Evolutionary conservation across 495 filamentous ascomycete species (phyloP).

Genomic region (Daldinia vernicosa): DNA sequence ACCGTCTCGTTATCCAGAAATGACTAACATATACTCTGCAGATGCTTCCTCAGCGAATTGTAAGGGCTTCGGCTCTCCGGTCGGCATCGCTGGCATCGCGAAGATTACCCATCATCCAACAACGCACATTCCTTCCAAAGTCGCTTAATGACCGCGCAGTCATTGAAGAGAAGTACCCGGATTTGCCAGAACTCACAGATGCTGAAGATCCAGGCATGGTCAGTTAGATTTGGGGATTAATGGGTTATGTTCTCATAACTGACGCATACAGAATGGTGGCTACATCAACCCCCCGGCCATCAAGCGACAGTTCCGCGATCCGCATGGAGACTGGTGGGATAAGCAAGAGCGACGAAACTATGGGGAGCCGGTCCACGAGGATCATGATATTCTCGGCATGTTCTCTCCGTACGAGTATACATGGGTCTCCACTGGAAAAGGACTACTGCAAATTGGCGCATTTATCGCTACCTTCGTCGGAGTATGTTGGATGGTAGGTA

Average conservation of each 20-base stretch:
- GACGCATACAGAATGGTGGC: constrained; percentile 76
- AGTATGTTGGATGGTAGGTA: constrained; percentile 74
- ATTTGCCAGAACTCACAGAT: constrained; percentile 61
- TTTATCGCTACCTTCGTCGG: constrained; percentile 76
- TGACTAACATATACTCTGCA: constrained; percentile 39
- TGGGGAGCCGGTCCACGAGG: constrained; percentile 94
- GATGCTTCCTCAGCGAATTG: constrained; percentile 75
- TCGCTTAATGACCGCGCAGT: constrained; percentile 49
- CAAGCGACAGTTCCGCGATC: constrained; percentile 91
- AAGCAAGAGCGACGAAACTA: constrained; percentile 96
- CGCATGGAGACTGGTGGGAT: constrained; percentile 96
- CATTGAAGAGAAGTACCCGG: constrained; percentile 62
- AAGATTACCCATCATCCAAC: constrained; percentile 59
- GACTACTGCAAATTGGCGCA: constrained; percentile 72
- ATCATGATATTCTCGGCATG: constrained; percentile 92
- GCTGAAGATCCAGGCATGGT: constrained; percentile 83
- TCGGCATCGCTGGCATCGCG: constrained; percentile 55
- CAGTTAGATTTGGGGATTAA: neutral
- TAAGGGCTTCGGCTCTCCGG: constrained; percentile 62
- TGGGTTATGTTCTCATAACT: constrained; percentile 39
- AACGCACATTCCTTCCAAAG: constrained; percentile 59
- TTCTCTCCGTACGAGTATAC: constrained; percentile 92
- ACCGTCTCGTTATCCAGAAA: neutral
- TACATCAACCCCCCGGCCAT: constrained; percentile 86
- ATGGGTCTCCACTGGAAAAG: constrained; percentile 78